phyloP scores from a whole-genome alignment of 1,139 yeast species.

The Nakaseomyces kungkrabaensis region DNA sequence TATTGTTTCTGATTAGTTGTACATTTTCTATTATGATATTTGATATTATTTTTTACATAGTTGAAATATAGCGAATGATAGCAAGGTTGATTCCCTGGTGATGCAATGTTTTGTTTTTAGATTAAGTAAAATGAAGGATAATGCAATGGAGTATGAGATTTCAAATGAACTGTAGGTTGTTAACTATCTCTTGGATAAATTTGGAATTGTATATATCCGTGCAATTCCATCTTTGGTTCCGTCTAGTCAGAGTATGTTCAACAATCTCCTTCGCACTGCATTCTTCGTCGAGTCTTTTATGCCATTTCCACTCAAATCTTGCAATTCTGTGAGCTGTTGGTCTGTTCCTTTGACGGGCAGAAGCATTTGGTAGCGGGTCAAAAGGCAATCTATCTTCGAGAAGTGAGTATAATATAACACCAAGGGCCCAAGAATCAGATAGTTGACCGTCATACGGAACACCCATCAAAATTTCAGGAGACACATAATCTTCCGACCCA shows the following conservation, averaged over 20 bases:
- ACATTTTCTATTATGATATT: no score
- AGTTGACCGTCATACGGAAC: conserved; percentile 80
- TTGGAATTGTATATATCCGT: conserved; percentile 31
- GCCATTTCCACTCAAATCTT: conserved; percentile 89
- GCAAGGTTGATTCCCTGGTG: neutral
- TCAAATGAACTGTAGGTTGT: conserved; percentile 5
- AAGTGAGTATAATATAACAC: conserved; percentile 76
- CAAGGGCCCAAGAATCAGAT: conserved; percentile 90
- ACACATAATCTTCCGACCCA: conserved; percentile 91
- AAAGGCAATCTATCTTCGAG: conserved; percentile 84
- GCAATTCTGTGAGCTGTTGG: conserved; percentile 80
- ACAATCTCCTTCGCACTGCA: conserved; percentile 48
- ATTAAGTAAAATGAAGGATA: no score
- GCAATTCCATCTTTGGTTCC: conserved; percentile 41
- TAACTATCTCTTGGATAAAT: conserved; percentile 27
- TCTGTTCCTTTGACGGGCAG: conserved; percentile 45
- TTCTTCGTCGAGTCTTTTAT: conserved; percentile 30
- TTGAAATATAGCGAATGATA: neutral
- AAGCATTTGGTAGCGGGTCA: conserved; percentile 53
- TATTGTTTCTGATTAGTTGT: no score
- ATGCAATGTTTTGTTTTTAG: neutral
- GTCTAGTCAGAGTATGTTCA: conserved; percentile 41
- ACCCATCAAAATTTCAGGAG: conserved; percentile 89
- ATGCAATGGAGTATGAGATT: conserved; percentile 1
- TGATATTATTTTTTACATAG: no score